Base-by-base conservation (phyloP, 805 yeast genomes). In the Kuraishia molischiana region DNA sequence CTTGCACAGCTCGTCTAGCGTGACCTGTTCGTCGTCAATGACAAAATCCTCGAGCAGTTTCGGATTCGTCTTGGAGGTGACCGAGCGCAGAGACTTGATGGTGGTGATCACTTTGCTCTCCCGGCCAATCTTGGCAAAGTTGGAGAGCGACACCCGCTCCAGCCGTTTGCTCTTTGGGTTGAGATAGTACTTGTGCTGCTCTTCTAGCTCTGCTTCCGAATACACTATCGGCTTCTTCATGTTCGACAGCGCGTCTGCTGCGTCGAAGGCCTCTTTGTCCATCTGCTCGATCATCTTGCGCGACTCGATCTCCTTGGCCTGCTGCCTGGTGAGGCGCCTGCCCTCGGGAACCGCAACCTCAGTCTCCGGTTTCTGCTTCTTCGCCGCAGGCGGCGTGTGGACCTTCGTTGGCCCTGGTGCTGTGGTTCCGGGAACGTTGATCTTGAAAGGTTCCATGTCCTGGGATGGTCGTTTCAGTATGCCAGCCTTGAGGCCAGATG, bases 1-100 rank as follows among this genome's bases (percentile, higher is more conserved):
- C 46, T 71, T 78, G 58, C 92, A 83, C 36, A 84, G 58, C 40
- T 83, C 90, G 2, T 71, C 76, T 74, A 84, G 69, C 0, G 76
- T 77, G 52, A 83, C 72, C 19, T 53, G 54, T 1, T 69, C 67
- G 32, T 72, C 72, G 48, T 77, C 75, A 28, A 83, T 61, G 5
- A 58, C 26, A 33, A 58, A 65, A 13, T 64, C 54, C 14, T 67
- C 58, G 15, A 64, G 63, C 22, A 67, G 53, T 5, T 66, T 56
- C n/a, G 64, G 62, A 19, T 55, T 59, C 19, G 63, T 68, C 10
- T 46, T 47, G 29, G 47, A 35, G 46, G 69, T 43, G 42, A 66
- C 44, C 48, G 56, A 48, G 29, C 66, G 54, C 44, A 68, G 44
- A 42, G 66, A 59, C 42, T 56, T 36, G 57, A 61, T 34, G 33